A percentile compares a stretch with the other conserved stretches of the same genome.
These are phyloP conservation scores for Chloranthus sessilifolius DNA, from an alignment of 164 flowering plant genomes.

Conservation along the genomic window DNA sequence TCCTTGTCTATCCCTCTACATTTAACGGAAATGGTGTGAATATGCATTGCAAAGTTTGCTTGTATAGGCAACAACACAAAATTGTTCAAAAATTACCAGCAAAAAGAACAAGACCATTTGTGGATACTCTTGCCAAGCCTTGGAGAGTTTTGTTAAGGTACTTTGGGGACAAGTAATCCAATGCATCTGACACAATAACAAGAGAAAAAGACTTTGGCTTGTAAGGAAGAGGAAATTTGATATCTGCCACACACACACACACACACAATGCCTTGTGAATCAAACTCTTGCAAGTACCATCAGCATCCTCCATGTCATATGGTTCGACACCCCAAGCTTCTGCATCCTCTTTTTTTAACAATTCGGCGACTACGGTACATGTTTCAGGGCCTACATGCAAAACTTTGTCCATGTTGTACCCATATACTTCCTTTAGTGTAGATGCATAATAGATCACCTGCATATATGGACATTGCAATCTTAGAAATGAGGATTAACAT, in stretches of 20 bases:
- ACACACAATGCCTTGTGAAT: conserved; percentile 71
- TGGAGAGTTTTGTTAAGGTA: conserved; percentile 89
- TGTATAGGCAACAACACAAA: no score
- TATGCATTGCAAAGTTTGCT: no score
- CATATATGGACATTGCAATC: no score
- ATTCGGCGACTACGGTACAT: conserved; percentile 68
- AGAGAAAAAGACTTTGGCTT: conserved; percentile 72
- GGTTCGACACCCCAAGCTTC: conserved; percentile 98
- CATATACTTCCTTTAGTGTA: conserved; percentile 64
- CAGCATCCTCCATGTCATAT: conserved; percentile 84
- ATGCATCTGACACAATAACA: conserved; percentile 81
- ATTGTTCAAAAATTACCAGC: conserved; percentile 71
- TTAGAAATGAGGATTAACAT: no score
- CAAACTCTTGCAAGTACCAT: conserved; percentile 57
- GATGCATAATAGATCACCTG: conserved; percentile 81
- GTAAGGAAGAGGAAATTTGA: conserved; percentile 89
- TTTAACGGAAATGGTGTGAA: no score
- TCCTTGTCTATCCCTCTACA: no score
- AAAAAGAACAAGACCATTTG: conserved; percentile 77
- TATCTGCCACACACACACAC: conserved; percentile 91
- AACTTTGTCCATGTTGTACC: conserved; percentile 78
- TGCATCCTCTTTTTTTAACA: conserved; percentile 74
- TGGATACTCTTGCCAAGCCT: conserved; percentile 70
- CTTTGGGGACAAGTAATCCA: conserved; percentile 90
- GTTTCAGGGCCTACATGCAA: conserved; percentile 96